These are phyloP conservation scores for Theileria annulata DNA, from an alignment of 169 alveolate species.

Conservation along the genomic window DNA sequence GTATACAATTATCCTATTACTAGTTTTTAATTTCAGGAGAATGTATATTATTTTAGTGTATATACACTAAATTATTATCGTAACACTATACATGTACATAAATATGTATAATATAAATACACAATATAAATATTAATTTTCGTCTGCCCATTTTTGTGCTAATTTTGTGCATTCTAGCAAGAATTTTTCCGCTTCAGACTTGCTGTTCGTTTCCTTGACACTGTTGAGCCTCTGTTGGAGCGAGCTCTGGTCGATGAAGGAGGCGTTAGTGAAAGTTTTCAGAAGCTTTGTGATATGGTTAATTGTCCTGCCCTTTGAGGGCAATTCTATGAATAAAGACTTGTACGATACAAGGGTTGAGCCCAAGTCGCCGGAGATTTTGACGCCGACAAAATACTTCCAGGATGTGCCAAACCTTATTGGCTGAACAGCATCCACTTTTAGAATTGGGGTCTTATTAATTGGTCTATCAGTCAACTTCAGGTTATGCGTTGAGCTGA, in stretches of 20 bases:
- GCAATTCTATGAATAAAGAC: constrained; percentile 65
- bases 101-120: too few relatives aligned
- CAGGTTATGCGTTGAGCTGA: constrained; percentile 35
- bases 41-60: too few relatives aligned
- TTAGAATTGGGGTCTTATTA: constrained; percentile 40
- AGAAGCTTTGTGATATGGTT: constrained; percentile 62
- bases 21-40: background rate
- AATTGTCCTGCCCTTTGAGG: constrained; percentile 65
- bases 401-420: constrained; percentile 69
- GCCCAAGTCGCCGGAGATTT: constrained; percentile 70
- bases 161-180: constrained; percentile 69
- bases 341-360: constrained; percentile 72
- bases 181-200: constrained; percentile 67
- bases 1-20: background rate
- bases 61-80: too few relatives aligned
- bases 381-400: constrained; percentile 74
- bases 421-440: constrained; percentile 77
- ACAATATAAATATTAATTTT: constrained; percentile 19
- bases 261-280: constrained; percentile 67
- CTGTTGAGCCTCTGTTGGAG: constrained; percentile 23
- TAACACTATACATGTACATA: too few relatives aligned
- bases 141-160: constrained; percentile 78
- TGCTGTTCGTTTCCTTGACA: constrained; percentile 44
- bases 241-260: constrained; percentile 66
- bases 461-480: constrained; percentile 57